Conservation (phyloP, 805 yeast species). For the Huiozyma naganishii region DNA sequence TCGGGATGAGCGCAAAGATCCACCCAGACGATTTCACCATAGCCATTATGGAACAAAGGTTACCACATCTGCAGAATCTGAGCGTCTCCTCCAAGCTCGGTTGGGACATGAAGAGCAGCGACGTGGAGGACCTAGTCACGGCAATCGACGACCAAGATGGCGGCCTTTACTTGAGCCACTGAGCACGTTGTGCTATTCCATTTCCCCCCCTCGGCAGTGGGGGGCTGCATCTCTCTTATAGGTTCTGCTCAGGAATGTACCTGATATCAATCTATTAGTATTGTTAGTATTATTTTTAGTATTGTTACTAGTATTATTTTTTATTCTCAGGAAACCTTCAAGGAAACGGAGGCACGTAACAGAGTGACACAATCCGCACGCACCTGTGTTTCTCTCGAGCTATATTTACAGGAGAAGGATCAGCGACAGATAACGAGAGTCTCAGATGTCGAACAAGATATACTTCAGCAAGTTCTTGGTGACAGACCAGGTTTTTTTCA, state of each 20-base stretch:
- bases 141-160: conserved; percentile 69
- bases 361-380: too few relatives aligned
- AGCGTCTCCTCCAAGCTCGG: conserved; percentile 69
- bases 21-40: conserved; percentile 84
- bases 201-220: too few relatives aligned
- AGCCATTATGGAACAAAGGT: conserved; percentile 67
- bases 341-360: too few relatives aligned
- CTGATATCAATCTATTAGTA: too few relatives aligned
- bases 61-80: conserved; percentile 56
- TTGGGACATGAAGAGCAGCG: conserved; percentile 64
- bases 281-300: too few relatives aligned
- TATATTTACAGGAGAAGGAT: too few relatives aligned
- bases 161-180: conserved; percentile 49
- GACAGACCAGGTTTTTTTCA: conserved; percentile 28
- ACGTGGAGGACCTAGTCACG: conserved; percentile 52
- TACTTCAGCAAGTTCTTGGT: conserved; percentile 27
- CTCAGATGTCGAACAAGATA: conserved; percentile 5
- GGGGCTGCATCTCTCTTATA: too few relatives aligned
- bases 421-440: too few relatives aligned
- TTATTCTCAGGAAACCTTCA: too few relatives aligned
- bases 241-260: too few relatives aligned
- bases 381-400: too few relatives aligned
- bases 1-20: conserved; percentile 72
- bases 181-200: conserved; percentile 1
- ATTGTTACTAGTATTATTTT: too few relatives aligned